Evolutionary conservation across 2,329 filamentous ascomycete species (phyloP).

Genomic region (Colletotrichum echinochloae): DNA sequence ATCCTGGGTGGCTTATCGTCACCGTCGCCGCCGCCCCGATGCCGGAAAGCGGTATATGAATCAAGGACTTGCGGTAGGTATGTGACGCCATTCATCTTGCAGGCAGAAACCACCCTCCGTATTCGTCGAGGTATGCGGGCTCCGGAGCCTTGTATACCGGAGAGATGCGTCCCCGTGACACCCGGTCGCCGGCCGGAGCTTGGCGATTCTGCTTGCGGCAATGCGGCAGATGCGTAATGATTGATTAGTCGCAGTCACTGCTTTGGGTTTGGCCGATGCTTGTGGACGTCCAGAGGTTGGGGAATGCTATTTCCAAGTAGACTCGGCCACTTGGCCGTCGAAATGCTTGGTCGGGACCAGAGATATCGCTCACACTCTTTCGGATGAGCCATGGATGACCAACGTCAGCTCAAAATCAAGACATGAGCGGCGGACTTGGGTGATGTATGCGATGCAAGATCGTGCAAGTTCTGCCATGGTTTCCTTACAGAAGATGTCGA

Average conservation of each 20-base stretch:
- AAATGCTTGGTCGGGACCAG: neutral
- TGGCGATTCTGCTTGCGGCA: neutral
- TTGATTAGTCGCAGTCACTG: neutral
- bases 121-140: neutral
- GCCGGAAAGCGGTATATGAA: neutral
- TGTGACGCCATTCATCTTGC: conserved; percentile 14
- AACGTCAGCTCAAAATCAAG: neutral
- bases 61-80: neutral
- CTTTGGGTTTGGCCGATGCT: neutral
- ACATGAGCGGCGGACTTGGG: neutral
- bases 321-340: neutral
- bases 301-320: neutral
- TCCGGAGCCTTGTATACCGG: neutral
- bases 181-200: neutral
- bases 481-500: neutral
- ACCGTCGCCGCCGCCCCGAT: neutral
- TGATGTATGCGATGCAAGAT: neutral
- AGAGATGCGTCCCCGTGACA: too few species aligned
- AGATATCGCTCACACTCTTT: neutral
- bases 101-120: neutral
- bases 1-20: conserved; percentile 17
- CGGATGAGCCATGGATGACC: neutral
- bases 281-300: neutral
- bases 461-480: neutral
- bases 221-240: neutral